Evolutionary conservation across 2,329 filamentous ascomycete genomes (phyloP), one percentile per base, ranked within the genome.

Genomic region (Penicillium janthinellum): DNA sequence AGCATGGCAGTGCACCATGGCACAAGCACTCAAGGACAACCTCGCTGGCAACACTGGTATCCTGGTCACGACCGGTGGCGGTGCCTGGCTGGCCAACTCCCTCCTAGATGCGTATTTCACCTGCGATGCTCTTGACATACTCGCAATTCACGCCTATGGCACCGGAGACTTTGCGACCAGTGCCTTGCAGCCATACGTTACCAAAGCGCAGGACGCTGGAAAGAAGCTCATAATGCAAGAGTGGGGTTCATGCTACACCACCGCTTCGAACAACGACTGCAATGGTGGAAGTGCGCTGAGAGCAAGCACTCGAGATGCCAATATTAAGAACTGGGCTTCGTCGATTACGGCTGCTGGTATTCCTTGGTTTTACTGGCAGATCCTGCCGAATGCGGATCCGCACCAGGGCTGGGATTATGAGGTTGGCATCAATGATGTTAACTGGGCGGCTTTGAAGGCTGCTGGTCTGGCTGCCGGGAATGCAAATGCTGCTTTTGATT

Each of bases 341-440:
- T 58, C 52, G 14, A 72, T 75, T n/a, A 63, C 64, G 22, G 61
- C 62, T 4, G 67, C 69, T 14, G 73, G 71, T 6, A 70, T 75
- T 34, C 73, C 71, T 1, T 73, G 68, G 71, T 67, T 74, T 39
- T 75, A 75, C 56, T 75, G 71, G 73, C 71, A 75, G 66, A 72
- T 74, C 35, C 51, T 75, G 1, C 72, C 71, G 0, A 75, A 75
- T 48, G 56, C 42, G 8, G 71, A 73, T 37, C 71, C 73, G 2
- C 71, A 74, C 15, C 20, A 65, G 3, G 71, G 54, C 2, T 74
- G 68, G 67, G 72, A 75, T 55, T 75, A 72, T 54, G 73, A 75
- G 45, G 63, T 75, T 10, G 71, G 72, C 3, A 69, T 72, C 31
- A 56, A 64, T 12, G 64, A 67, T 35, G 58, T 42, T 1, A 68